These are phyloP conservation scores for Linderniella brevidens DNA, from an alignment of 257 asterid species.

Conservation along the genomic window DNA sequence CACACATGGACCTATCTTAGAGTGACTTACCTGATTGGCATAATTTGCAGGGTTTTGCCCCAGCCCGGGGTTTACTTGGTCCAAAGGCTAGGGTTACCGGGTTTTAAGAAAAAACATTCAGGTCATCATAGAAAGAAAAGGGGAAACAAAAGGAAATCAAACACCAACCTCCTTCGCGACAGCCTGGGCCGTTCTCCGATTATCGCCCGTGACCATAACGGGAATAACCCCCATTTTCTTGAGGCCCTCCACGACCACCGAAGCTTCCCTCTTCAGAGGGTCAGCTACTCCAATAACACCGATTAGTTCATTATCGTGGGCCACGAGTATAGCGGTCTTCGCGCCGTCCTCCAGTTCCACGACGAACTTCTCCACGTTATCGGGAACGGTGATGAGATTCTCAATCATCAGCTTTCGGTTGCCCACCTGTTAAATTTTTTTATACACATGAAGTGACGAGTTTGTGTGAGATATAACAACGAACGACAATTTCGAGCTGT, in stretches of 20 bases:
- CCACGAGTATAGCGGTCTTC: constrained; percentile 48
- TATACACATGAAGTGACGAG: neutral
- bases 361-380: constrained; percentile 34
- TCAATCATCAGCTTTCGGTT: constrained; percentile 48
- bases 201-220: constrained; percentile 77
- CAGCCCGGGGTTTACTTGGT: too few relatives aligned
- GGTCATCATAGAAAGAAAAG: neutral
- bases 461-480: neutral
- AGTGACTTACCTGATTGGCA: too few relatives aligned
- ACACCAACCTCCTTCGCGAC: constrained; percentile 79
- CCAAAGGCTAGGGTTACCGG: too few relatives aligned
- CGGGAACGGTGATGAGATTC: constrained; percentile 23
- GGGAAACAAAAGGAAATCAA: constrained; percentile 1
- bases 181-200: constrained; percentile 65
- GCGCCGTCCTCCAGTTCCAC: constrained; percentile 61
- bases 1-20: too few relatives aligned
- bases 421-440: constrained; percentile 27
- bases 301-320: constrained; percentile 23
- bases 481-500: neutral
- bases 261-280: constrained; percentile 71
- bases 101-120: too few relatives aligned
- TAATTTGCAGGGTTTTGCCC: too few relatives aligned
- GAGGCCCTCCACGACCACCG: constrained; percentile 58
- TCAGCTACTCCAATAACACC: constrained; percentile 66
- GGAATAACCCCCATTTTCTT: constrained; percentile 51